Percentiles rank a stretch among this genome's conserved stretches.
phyloP scores from a whole-genome alignment of 306 rosid genomes.

The Casuarina glauca region DNA sequence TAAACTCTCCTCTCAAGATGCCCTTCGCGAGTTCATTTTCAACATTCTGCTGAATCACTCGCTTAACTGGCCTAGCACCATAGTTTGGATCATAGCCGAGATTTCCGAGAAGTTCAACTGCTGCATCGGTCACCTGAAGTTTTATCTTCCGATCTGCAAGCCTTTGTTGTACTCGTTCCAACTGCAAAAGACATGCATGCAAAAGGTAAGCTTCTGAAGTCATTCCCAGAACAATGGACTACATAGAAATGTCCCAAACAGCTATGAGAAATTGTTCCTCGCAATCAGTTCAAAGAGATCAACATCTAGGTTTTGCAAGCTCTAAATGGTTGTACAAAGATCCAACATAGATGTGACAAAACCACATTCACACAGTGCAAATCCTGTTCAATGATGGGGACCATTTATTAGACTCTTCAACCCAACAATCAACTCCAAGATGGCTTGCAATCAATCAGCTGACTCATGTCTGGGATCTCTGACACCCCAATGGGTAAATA shows the following conservation, averaged over 20 bases:
- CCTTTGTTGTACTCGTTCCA: conserved; percentile 90
- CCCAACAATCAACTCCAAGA: background rate
- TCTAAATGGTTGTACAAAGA: background rate
- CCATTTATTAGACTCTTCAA: background rate
- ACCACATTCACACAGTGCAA: background rate
- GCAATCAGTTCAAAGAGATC: background rate
- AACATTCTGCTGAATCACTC: conserved; percentile 88
- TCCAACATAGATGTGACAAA: background rate
- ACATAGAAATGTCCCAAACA: background rate
- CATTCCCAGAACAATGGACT: background rate
- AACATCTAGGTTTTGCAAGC: background rate
- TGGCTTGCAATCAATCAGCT: background rate
- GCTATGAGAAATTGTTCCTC: background rate
- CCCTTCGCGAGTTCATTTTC: conserved; percentile 96
- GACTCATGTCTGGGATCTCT: background rate
- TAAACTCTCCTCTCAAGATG: conserved; percentile 89
- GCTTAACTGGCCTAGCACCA: conserved; percentile 96
- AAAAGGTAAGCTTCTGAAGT: background rate
- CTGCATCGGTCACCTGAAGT: conserved; percentile 71
- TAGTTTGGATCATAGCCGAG: conserved; percentile 94
- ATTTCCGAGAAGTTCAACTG: conserved; percentile 79
- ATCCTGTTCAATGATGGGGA: background rate
- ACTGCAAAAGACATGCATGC: conserved; percentile 35
- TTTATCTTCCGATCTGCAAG: conserved; percentile 85
- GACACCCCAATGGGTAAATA: background rate